Evolutionary conservation across 2,329 filamentous ascomycete species (phyloP), one percentile per base, ranked within the genome.

Genomic region (Rutstroemia sp.): DNA sequence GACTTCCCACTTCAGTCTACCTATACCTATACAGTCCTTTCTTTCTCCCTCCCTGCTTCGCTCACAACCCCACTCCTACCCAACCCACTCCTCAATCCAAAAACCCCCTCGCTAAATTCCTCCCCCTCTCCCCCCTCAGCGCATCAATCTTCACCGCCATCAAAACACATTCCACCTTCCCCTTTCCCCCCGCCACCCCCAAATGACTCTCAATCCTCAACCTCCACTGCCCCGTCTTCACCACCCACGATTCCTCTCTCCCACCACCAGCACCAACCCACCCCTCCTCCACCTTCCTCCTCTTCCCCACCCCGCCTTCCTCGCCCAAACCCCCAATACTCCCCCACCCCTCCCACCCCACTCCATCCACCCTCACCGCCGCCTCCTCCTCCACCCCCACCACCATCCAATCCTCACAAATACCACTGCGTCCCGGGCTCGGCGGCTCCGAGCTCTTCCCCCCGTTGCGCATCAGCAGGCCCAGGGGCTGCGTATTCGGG

Each of bases 91-190:
- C 30, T 27, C 16, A 30, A 46, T 48, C 30, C 56, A 95, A 70
- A 68, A 95, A 95, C 0, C 72, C 73, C 60, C 87, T 79, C 51
- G 75, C 71, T 50, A 72, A 72, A 72, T 95, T 95, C 61, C 88
- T 79, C 10, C 78, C 78, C 59, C 77, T 75, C 71, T 92, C 83
- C 7, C 77, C 79, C 53, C 79, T 86, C 63, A 84, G 80, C 0
- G 85, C 87, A 63, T 95, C 87, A 25, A 95, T 68, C 70, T 88
- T 90, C 37, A 92, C 87, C 0, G 84, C 88, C 16, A 87, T 77
- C 50, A 95, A 77, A 21, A 90, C 78, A 58, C 89, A 86, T 71
- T 92, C 87, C 56, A 86, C 77, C 2, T 75, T 75, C 39, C 74
- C 75, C 65, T 78, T 82, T 49, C 78, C 77, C 50, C 21, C 37